These are phyloP conservation scores for Leishmania lainsoni DNA, from an alignment of 208 protist genomes.

Conservation along the genomic window DNA sequence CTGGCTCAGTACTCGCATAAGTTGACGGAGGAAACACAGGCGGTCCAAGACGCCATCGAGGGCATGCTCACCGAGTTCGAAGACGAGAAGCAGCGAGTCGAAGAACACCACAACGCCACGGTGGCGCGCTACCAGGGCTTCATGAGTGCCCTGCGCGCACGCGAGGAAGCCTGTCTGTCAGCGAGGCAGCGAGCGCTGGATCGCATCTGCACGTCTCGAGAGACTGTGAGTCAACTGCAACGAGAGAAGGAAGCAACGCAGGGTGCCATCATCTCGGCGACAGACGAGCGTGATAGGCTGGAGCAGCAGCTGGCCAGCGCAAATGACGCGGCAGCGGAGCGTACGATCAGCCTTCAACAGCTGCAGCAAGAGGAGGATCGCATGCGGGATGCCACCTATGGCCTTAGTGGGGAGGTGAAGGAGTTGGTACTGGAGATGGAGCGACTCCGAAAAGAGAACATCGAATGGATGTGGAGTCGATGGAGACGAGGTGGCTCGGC, in stretches of 20 bases:
- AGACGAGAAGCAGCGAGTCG: constrained; percentile 18
- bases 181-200: constrained; percentile 45
- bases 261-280: constrained; percentile 66
- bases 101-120: constrained; percentile 20
- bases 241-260: constrained; percentile 38
- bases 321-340: constrained; percentile 22
- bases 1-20: constrained; percentile 17
- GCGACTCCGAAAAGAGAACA: constrained; percentile 33
- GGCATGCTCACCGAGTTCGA: constrained; percentile 33
- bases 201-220: constrained; percentile 27
- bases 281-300: constrained; percentile 42
- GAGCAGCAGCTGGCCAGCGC: constrained; percentile 20
- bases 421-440: constrained; percentile 72
- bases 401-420: constrained; percentile 70
- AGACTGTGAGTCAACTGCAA: constrained; percentile 25
- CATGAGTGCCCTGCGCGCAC: constrained; percentile 23
- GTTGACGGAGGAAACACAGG: constrained; percentile 19
- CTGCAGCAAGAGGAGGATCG: constrained; percentile 48
- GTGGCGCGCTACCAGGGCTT: constrained; percentile 21
- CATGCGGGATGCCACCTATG: constrained; percentile 71
- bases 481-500: constrained; percentile 73
- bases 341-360: constrained; percentile 20
- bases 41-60: constrained; percentile 36
- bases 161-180: constrained; percentile 40
- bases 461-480: constrained; percentile 32